Base-by-base conservation (phyloP, 805 yeast genomes). In the Candida germanica region DNA sequence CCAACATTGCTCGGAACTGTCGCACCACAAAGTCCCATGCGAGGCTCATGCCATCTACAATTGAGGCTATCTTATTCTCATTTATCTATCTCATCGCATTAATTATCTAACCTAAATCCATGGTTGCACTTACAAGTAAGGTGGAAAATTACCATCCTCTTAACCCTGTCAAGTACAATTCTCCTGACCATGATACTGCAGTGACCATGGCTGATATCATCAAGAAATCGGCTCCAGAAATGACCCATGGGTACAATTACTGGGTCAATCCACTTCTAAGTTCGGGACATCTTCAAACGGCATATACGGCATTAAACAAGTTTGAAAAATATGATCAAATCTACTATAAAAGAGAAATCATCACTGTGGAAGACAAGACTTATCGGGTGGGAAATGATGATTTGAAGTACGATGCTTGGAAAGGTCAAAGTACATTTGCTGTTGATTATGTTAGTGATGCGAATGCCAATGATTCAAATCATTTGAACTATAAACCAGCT, bases 221-320 rank as follows among this genome's bases (percentile, higher is more conserved):
- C 31, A 46, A 50, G 24, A 34, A 51, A 1, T 43, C 53, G 11
- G 67, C 67, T 0, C 77, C 79, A 0, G 70, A 69, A 36, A 55
- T 73, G 26, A 36, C 43, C 16, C 48, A 61, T 14, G 64, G 65
- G 4, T 56, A 64, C 36, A 56, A 57, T n/a, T 70, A 56, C 47
- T 56, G 50, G 48, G 57, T 73, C 32, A 66, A 70, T 42, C 80
- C 80, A 3, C 53, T 64, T 10, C 53, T 75, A 5, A 56, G 70
- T 34, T 66, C 66, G 29, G 80, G 80, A 17, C 69, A 70, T 29
- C 44, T 69, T 15, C 80, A 76, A 51, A 71, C 77, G 3, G 61
- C 76, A 11, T 74, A 71, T 45, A 56, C 73, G 2, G 70, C 73
- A 1, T 47, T 70, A 25, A 64, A 64, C 29, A 68, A 71, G 44